Base-by-base conservation (phyloP, 306 rosid species). In the Astragalus glycyphyllos region DNA sequence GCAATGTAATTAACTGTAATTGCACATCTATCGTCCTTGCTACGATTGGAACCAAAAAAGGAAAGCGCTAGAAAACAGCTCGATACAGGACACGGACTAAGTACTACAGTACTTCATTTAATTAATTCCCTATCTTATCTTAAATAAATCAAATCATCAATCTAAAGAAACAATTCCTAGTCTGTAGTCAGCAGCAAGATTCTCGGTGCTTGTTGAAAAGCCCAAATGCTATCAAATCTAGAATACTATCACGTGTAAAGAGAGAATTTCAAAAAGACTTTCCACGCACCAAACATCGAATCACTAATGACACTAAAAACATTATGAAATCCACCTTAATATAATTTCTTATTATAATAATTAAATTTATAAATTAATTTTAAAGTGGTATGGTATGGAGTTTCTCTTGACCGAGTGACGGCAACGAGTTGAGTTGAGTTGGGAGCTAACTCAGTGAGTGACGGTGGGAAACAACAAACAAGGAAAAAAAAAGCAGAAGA, bases 131-230 rank as follows among this genome's bases (percentile, higher is more conserved):
- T 45, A 58, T 57, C 71, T 38, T 8, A 61, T 40, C 69, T 15
- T 65, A 73, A 57, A 42, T 9, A 71, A 71, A 65, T 41, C 35
- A 49, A 60, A 9, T 6, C 26, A 41, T 35, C 15, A 45, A 54
- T 45, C 57, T 49, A 79, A 60, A 61, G 3, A 57, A 61, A 70
- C 62, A 74, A 65, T 77, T 71, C 84, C 81, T 53, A 42, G 53
- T 59, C 51, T 42, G 54, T 5, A 8, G 35, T 46, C 56, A 65
- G 56, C 79, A 68, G 80, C 86, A 80, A 84, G 84, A 89, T 87
- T 85, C 89, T 71, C 87, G 84, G 64, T 73, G 76, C 58, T 32
- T 13, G 66, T 47, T 38, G 16, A 75, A 73, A 72, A 44, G 48
- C 49, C 12, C 15, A 10, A 38, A 51, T 32, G 42, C 54, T 7